phyloP scores from a whole-genome alignment of 352 stramenopile species.

The Phytophthora multivora region DNA sequence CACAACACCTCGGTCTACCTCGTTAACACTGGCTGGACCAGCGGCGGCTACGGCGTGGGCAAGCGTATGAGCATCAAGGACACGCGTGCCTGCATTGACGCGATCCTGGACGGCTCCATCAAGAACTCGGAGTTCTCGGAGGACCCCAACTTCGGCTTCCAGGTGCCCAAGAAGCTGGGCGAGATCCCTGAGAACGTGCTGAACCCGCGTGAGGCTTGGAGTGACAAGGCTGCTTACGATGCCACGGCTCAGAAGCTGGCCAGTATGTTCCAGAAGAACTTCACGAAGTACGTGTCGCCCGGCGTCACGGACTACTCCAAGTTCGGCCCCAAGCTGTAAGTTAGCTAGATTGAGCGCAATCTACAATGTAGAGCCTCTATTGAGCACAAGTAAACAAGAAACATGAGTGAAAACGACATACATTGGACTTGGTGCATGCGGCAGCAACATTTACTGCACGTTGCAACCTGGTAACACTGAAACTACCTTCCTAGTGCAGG shows the following conservation, averaged over 20 bases:
- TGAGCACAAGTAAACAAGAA: constrained; percentile 24
- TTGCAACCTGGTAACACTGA: no score
- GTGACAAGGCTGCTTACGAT: constrained; percentile 93
- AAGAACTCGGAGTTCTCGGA: constrained; percentile 83
- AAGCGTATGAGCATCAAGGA: constrained; percentile 98
- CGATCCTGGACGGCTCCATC: constrained; percentile 96
- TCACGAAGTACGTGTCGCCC: constrained; percentile 95
- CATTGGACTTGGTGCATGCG: not conserved
- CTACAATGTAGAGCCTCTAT: constrained; percentile 2
- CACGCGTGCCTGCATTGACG: constrained; percentile 95
- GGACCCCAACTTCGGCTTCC: constrained; percentile 95
- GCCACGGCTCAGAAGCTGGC: constrained; percentile 92
- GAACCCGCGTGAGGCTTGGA: constrained; percentile 93
- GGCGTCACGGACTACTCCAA: constrained; percentile 96
- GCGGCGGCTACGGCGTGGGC: constrained; percentile 95
- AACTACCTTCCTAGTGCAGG: no score
- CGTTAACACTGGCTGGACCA: constrained; percentile 98
- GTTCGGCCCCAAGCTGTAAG: constrained; percentile 92
- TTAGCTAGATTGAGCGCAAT: constrained; percentile 11
- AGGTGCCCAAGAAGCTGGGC: constrained; percentile 90
- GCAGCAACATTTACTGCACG: no score
- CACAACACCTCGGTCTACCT: constrained; percentile 95
- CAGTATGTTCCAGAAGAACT: constrained; percentile 97
- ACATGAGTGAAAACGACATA: constrained; percentile 17
- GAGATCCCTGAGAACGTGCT: constrained; percentile 89